Conservation (phyloP, 345 rosid species). For the Eucalyptus polybractea region DNA sequence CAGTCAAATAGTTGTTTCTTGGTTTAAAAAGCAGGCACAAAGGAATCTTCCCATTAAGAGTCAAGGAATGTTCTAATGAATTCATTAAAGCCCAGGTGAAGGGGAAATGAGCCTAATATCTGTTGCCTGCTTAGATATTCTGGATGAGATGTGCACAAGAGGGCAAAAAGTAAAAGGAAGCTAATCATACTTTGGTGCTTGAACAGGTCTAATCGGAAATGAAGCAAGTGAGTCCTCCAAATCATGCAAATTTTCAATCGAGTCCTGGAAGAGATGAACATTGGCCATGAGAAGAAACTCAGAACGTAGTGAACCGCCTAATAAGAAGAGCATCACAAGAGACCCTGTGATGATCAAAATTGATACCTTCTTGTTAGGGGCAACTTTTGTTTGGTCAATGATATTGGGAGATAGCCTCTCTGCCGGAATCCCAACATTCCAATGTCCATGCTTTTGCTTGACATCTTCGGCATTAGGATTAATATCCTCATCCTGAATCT, state of each 20-base stretch:
- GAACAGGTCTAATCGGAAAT: slow-evolving; percentile 80
- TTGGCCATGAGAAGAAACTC: not conserved
- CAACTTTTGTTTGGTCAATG: slow-evolving; percentile 29
- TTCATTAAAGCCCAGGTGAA: not conserved
- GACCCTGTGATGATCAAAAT: not conserved
- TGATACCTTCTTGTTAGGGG: slow-evolving; percentile 50
- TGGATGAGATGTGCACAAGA: not conserved
- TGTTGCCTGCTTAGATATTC: not conserved
- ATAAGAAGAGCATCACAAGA: not conserved
- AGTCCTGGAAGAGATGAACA: slow-evolving; percentile 48
- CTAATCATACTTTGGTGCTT: slow-evolving; percentile 10
- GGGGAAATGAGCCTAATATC: not conserved
- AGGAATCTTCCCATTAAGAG: not conserved
- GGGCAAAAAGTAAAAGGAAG: not conserved
- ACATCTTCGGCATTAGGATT: slow-evolving; percentile 37
- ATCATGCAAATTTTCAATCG: slow-evolving; percentile 41
- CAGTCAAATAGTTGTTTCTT: not conserved
- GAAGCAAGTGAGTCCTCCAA: slow-evolving; percentile 69
- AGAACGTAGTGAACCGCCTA: not conserved
- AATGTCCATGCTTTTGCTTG: slow-evolving; percentile 9
- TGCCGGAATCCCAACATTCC: slow-evolving; percentile 10
- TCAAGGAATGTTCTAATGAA: not conserved
- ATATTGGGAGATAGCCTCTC: slow-evolving; percentile 27
- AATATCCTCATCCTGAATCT: slow-evolving; percentile 69
- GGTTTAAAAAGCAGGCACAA: not conserved